These are phyloP conservation scores for Claviceps paspali DNA, from an alignment of 2,329 filamentous ascomycete species.

Conservation along the genomic window DNA sequence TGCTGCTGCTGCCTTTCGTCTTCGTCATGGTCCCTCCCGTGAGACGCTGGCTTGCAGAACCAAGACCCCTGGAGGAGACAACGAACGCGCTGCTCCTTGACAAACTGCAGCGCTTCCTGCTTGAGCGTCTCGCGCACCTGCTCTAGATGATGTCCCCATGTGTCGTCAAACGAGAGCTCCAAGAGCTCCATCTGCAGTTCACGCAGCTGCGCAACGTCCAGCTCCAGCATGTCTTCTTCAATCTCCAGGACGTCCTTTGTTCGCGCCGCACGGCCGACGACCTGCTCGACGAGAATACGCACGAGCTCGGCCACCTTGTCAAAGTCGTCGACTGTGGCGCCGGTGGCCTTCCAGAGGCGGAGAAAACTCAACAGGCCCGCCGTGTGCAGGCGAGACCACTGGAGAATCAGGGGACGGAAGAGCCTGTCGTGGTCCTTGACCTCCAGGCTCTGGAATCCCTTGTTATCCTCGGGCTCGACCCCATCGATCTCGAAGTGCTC, in stretches of 20 bases:
- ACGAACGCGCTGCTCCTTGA: slow-evolving; percentile 89
- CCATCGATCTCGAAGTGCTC: slow-evolving; percentile 93
- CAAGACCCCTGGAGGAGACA: slow-evolving; percentile 80
- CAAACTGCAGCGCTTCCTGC: slow-evolving; percentile 84
- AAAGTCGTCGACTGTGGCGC: slow-evolving; percentile 73
- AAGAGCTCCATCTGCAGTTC: slow-evolving; percentile 88
- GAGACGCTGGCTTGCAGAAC: slow-evolving; percentile 47
- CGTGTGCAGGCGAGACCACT: slow-evolving; percentile 85
- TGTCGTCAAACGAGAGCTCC: slow-evolving; percentile 82
- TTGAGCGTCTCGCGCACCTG: slow-evolving; percentile 86
- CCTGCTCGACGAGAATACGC: slow-evolving; percentile 76
- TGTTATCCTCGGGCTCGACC: slow-evolving; percentile 61
- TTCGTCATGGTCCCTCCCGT: slow-evolving; percentile 16
- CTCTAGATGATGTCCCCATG: slow-evolving; percentile 79
- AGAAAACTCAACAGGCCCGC: slow-evolving; percentile 78
- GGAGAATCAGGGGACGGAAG: slow-evolving; percentile 74
- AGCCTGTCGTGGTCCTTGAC: slow-evolving; percentile 68
- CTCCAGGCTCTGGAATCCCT: slow-evolving; percentile 60
- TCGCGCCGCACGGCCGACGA: slow-evolving; percentile 67
- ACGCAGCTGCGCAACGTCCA: slow-evolving; percentile 63
- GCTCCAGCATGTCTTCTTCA: slow-evolving; percentile 76
- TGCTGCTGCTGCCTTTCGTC: slow-evolving; percentile 23
- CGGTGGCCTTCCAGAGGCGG: slow-evolving; percentile 80
- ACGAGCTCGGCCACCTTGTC: slow-evolving; percentile 86
- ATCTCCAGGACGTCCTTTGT: slow-evolving; percentile 75